Conservation (phyloP, 805 yeast genomes). For the Hanseniaspora guilliermondii region DNA sequence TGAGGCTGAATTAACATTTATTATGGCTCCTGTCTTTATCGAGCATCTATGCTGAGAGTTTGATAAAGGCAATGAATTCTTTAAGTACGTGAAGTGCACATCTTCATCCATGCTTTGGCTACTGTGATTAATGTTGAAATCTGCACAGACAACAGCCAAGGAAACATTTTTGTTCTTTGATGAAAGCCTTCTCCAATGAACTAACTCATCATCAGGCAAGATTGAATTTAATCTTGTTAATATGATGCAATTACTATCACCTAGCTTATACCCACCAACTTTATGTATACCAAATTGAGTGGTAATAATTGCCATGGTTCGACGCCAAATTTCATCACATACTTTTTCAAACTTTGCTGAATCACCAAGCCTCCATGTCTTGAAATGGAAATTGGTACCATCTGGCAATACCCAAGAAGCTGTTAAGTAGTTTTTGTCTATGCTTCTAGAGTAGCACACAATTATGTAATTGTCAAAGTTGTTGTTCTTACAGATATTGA, state of each 20-base stretch:
- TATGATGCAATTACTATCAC: conserved; percentile 38
- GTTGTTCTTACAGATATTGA: conserved; percentile 17
- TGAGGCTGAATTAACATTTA: conserved; percentile 30
- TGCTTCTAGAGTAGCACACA: conserved; percentile 70
- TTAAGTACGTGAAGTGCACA: conserved; percentile 46
- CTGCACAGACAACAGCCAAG: conserved; percentile 58
- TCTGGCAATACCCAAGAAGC: conserved; percentile 85
- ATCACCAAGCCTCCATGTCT: conserved; percentile 46
- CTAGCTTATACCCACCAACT: conserved; percentile 30
- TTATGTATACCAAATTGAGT: conserved; percentile 24
- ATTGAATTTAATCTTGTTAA: conserved; percentile 60
- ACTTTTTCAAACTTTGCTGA: conserved; percentile 39
- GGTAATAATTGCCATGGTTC: conserved; percentile 31
- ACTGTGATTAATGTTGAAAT: conserved; percentile 40
- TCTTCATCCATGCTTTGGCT: conserved; percentile 38
- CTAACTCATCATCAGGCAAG: conserved; percentile 68
- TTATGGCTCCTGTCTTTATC: conserved; percentile 49
- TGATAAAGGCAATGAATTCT: conserved; percentile 50
- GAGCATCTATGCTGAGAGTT: conserved; percentile 62
- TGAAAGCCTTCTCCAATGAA: conserved; percentile 67
- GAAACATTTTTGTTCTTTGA: conserved; percentile 44
- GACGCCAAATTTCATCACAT: conserved; percentile 55
- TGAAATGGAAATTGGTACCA: conserved; percentile 50
- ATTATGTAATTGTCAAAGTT: conserved; percentile 60
- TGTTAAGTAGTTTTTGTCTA: conserved; percentile 70